phyloP scores from a whole-genome alignment of 2,329 filamentous ascomycete species.

The Coniella vitis region DNA sequence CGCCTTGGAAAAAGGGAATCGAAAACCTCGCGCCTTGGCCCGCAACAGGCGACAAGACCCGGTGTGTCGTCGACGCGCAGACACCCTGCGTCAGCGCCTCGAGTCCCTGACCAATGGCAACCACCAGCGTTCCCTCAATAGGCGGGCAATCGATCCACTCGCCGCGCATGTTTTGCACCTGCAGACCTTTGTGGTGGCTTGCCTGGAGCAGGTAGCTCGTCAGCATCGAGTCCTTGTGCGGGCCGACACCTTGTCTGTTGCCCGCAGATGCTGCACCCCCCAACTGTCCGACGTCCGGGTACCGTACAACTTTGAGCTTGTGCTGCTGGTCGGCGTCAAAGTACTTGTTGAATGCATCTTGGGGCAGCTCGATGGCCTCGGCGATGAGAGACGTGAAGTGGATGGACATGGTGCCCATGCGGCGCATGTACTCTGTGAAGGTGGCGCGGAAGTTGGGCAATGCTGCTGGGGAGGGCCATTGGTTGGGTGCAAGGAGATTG shows the following conservation, averaged over 20 bases:
- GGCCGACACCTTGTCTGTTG: slow-evolving; percentile 63
- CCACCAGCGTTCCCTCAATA: slow-evolving; percentile 69
- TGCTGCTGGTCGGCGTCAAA: slow-evolving; percentile 72
- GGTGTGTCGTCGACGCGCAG: slow-evolving; percentile 74
- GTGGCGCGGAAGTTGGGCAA: slow-evolving; percentile 62
- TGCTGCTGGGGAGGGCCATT: slow-evolving; percentile 63
- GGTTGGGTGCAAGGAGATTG: slow-evolving; percentile 69
- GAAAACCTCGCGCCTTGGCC: slow-evolving; percentile 69
- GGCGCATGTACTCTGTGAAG: slow-evolving; percentile 68
- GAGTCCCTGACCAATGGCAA: slow-evolving; percentile 80
- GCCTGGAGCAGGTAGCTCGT: slow-evolving; percentile 77
- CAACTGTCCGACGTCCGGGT: slow-evolving; percentile 64
- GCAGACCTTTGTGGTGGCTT: slow-evolving; percentile 65
- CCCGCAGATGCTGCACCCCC: slow-evolving; percentile 66
- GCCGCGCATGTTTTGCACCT: slow-evolving; percentile 74
- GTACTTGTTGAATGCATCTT: slow-evolving; percentile 67
- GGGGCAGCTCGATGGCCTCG: slow-evolving; percentile 69
- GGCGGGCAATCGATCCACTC: slow-evolving; percentile 80
- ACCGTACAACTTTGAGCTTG: slow-evolving; percentile 86
- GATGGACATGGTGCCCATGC: slow-evolving; percentile 66
- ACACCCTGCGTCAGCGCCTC: slow-evolving; percentile 81
- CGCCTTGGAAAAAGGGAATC: slow-evolving; percentile 85
- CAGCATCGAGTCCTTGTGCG: slow-evolving; percentile 79
- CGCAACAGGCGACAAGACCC: slow-evolving; percentile 66
- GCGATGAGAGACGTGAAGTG: slow-evolving; percentile 75